Evolutionary conservation across 2,329 filamentous ascomycete genomes (phyloP).

Genomic region (Verticillium dahliae): DNA sequence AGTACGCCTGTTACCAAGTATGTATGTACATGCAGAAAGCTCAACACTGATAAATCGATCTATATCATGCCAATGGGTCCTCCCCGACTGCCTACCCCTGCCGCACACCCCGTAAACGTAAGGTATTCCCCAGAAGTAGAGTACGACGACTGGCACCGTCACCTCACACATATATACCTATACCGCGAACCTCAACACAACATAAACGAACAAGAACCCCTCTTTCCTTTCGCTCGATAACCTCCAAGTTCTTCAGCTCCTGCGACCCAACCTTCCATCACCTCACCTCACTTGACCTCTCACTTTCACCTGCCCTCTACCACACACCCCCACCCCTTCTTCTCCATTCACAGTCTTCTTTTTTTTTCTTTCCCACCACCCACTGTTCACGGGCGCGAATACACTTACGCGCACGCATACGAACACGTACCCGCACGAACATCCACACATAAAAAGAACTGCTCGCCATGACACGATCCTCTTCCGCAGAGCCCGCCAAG

Average conservation of each 20-base stretch:
- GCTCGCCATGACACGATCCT: slow-evolving; percentile 31
- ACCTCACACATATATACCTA: neutral
- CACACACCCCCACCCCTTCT: neutral
- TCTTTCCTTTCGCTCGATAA: slow-evolving; percentile 5
- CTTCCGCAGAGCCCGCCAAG: slow-evolving; percentile 35
- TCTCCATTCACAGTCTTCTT: no score
- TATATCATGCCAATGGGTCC: slow-evolving; percentile 1
- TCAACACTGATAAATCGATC: neutral
- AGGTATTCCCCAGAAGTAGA: neutral
- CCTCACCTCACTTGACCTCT: neutral
- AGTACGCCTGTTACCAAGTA: neutral
- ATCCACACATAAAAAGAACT: slow-evolving; percentile 3
- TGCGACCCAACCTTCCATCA: neutral
- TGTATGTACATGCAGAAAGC: neutral
- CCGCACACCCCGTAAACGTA: neutral
- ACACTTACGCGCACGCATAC: no score
- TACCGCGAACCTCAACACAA: neutral
- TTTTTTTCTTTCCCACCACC: no score
- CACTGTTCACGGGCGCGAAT: no score
- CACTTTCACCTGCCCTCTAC: neutral
- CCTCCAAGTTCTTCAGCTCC: slow-evolving; percentile 1
- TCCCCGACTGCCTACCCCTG: neutral
- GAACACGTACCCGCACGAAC: slow-evolving; percentile 2
- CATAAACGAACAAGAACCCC: neutral
- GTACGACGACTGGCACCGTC: neutral